Percentiles rank a stretch among this genome's conserved stretches.
phyloP scores from a whole-genome alignment of 148 eudicot genomes.

The Tetragonia tetragonoides region DNA sequence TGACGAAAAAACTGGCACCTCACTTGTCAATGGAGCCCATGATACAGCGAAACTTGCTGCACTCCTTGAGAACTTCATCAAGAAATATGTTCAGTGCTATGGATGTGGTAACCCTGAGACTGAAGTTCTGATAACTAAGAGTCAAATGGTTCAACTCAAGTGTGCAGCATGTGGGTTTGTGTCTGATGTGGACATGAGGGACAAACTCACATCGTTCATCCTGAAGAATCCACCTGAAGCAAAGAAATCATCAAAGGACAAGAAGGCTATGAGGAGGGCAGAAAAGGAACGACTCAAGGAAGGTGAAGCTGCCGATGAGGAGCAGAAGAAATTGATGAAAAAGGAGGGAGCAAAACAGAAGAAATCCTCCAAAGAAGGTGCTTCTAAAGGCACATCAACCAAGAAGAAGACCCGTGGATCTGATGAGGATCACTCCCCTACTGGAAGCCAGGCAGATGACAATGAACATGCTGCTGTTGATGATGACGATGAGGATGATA shows the following conservation, averaged over 20 bases:
- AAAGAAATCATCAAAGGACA: constrained; percentile 62
- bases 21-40: constrained; percentile 75
- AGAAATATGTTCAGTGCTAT: constrained; percentile 81
- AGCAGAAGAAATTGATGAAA: constrained; percentile 50
- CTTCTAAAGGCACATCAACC: constrained; percentile 32
- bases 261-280: constrained; percentile 73
- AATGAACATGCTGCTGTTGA: constrained; percentile 27
- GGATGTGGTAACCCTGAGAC: constrained; percentile 89
- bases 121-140: constrained; percentile 61
- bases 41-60: constrained; percentile 71
- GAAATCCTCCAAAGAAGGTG: constrained; percentile 50
- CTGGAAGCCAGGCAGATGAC: constrained; percentile 49
- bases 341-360: constrained; percentile 52
- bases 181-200: constrained; percentile 87
- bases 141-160: constrained; percentile 62
- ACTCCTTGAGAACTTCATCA: constrained; percentile 78
- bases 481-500: constrained; percentile 51
- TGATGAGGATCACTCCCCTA: constrained; percentile 70
- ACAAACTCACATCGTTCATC: constrained; percentile 67
- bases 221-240: constrained; percentile 71
- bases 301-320: constrained; percentile 80
- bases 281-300: constrained; percentile 77
- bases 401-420: constrained; percentile 63
- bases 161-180: constrained; percentile 82
- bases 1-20: constrained; percentile 69